phyloP scores from a whole-genome alignment of 768 basidiomycete species.

The Hygrocybe coccinea region DNA sequence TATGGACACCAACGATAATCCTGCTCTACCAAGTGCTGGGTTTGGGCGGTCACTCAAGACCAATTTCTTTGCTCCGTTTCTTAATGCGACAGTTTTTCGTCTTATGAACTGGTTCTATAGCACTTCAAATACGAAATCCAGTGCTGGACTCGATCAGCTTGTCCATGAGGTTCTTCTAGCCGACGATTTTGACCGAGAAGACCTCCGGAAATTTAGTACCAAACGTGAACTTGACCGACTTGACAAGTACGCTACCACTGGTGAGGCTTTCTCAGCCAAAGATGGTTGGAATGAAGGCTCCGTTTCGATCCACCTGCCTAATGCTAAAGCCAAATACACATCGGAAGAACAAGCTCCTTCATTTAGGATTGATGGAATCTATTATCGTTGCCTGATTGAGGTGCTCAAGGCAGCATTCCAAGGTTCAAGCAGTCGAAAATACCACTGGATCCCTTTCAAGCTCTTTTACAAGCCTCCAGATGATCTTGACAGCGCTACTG shows the following conservation, averaged over 20 bases:
- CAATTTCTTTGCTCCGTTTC: slow-evolving; percentile 3
- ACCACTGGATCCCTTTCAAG: slow-evolving; percentile 16
- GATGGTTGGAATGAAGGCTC: slow-evolving; percentile 20
- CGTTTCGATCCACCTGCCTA: slow-evolving; percentile 22
- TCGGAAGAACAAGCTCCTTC: slow-evolving; percentile 25
- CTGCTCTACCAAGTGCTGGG: neutral
- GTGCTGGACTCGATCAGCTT: slow-evolving; percentile 18
- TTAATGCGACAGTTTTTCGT: slow-evolving; percentile 4
- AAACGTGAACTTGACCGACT: slow-evolving; percentile 13
- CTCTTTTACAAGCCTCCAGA: too few species aligned
- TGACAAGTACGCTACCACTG: slow-evolving; percentile 6
- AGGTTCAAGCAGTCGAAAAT: slow-evolving; percentile 5
- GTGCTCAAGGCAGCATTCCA: slow-evolving; percentile 20
- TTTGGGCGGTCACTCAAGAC: too few species aligned
- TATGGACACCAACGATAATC: neutral
- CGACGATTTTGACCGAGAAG: slow-evolving; percentile 19
- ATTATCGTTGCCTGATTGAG: slow-evolving; percentile 20
- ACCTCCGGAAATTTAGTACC: slow-evolving; percentile 20
- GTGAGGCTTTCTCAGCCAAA: neutral
- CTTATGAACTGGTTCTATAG: slow-evolving; percentile 24
- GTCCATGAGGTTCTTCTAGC: slow-evolving; percentile 24
- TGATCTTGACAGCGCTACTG: too few species aligned
- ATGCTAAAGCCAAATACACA: slow-evolving; percentile 11
- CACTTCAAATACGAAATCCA: slow-evolving; percentile 16
- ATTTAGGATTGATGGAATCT: slow-evolving; percentile 27